These are phyloP conservation scores for Dryas octopetala DNA, from an alignment of 306 rosid genomes.

Conservation along the genomic window DNA sequence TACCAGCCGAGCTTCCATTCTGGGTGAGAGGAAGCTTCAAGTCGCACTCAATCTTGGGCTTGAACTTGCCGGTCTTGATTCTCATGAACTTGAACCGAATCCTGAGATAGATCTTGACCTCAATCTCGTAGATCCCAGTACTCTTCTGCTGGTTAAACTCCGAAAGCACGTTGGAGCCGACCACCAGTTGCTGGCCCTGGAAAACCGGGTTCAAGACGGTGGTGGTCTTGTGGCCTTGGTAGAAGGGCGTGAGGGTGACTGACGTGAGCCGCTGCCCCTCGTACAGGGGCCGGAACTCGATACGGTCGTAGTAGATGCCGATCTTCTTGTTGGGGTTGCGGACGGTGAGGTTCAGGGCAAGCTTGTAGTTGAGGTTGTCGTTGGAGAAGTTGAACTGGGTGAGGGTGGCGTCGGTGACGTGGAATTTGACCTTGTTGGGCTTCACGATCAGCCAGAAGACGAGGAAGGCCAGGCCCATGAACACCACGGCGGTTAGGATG, in stretches of 20 bases:
- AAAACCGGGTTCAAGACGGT: conserved; percentile 33
- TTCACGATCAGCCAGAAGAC: conserved; percentile 48
- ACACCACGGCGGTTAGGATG: conserved; percentile 28
- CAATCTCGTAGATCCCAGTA: conserved; percentile 42
- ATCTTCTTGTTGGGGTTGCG: conserved; percentile 69
- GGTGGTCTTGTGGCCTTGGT: conserved; percentile 72
- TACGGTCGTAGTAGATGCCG: conserved; percentile 64
- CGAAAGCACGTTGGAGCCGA: conserved; percentile 17
- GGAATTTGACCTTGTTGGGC: conserved; percentile 49
- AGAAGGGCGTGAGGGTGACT: conserved; percentile 28
- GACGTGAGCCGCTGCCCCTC: conserved; percentile 42
- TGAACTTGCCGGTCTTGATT: conserved; percentile 44
- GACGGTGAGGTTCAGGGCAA: conserved; percentile 36
- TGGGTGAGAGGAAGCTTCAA: conserved; percentile 47
- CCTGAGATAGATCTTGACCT: conserved; percentile 54
- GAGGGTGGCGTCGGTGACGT: conserved; percentile 55
- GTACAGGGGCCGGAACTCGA: conserved; percentile 51
- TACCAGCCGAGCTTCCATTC: conserved; percentile 20
- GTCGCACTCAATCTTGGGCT: conserved; percentile 60
- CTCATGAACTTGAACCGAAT: conserved; percentile 53
- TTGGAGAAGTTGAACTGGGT: conserved; percentile 46
- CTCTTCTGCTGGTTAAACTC: conserved; percentile 36
- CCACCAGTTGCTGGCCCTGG: conserved; percentile 35
- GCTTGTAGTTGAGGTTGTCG: conserved; percentile 29
- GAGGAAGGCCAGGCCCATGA: conserved; percentile 33